These are phyloP conservation scores for Clarireedia paspali DNA, from an alignment of 2,329 filamentous ascomycete species.

Conservation along the genomic window DNA sequence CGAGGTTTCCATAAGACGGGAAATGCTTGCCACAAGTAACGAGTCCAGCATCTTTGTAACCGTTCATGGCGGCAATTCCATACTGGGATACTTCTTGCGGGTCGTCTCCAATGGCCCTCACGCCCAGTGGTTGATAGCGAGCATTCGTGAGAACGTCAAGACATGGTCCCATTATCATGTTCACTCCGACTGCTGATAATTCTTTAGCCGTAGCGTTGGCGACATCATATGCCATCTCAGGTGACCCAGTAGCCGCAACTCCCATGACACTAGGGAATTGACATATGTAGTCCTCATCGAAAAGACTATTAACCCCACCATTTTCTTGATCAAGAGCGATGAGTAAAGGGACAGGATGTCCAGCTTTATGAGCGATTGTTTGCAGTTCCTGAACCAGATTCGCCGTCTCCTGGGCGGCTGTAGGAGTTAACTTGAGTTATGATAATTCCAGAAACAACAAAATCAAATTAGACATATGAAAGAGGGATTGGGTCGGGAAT, in stretches of 20 bases:
- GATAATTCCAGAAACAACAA: not conserved
- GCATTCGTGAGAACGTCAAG: conserved; percentile 92
- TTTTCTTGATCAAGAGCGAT: conserved; percentile 97
- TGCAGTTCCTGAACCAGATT: conserved; percentile 85
- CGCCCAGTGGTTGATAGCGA: conserved; percentile 81
- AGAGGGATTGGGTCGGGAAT: not conserved
- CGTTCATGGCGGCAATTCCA: conserved; percentile 82
- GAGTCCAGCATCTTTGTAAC: conserved; percentile 84
- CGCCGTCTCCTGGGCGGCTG: conserved; percentile 87
- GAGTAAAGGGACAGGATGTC: conserved; percentile 79
- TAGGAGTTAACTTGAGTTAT: conserved; percentile 14
- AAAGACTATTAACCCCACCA: conserved; percentile 93
- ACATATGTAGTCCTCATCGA: conserved; percentile 90
- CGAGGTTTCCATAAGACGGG: conserved; percentile 89
- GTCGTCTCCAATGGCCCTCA: conserved; percentile 84
- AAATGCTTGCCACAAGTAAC: conserved; percentile 94
- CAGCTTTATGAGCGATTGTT: conserved; percentile 81
- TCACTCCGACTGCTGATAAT: conserved; percentile 86
- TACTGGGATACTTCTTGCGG: conserved; percentile 92
- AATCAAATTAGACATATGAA: not conserved
- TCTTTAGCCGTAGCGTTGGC: conserved; percentile 92
- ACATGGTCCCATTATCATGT: conserved; percentile 89
- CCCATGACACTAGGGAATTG: conserved; percentile 98
- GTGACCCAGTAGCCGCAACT: conserved; percentile 82
- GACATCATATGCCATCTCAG: conserved; percentile 78